Percentiles rank a stretch among this genome's conserved stretches.
These are phyloP conservation scores for Suillus luteus DNA, from an alignment of 768 basidiomycete species.

Conservation along the genomic window DNA sequence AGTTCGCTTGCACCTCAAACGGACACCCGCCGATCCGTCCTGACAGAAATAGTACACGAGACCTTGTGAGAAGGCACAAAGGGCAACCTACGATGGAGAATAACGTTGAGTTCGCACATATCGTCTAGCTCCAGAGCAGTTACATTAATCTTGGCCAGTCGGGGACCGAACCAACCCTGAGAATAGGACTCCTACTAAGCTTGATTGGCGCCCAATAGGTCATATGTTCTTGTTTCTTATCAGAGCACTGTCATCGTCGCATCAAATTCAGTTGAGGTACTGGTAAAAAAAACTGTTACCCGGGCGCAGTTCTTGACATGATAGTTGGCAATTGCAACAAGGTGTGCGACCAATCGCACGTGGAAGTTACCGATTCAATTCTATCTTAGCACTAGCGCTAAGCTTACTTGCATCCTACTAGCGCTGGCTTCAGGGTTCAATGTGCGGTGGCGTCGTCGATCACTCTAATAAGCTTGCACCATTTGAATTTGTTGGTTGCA, in stretches of 20 bases:
- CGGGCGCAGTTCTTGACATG: not conserved
- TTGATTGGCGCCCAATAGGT: not conserved
- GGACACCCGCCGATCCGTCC: not conserved
- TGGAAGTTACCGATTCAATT: not conserved
- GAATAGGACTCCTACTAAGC: not conserved
- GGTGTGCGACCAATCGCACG: not conserved
- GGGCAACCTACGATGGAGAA: not conserved
- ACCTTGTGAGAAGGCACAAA: slow-evolving; percentile 3
- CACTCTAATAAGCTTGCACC: not conserved
- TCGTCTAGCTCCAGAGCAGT: not conserved
- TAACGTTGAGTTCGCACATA: not conserved
- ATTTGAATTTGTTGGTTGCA: not conserved
- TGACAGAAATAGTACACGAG: slow-evolving; percentile 6
- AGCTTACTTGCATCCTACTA: too few relatives aligned
- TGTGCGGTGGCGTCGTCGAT: not conserved
- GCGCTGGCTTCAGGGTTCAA: not conserved
- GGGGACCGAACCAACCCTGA: not conserved
- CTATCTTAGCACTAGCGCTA: not conserved
- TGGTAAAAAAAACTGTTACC: not conserved
- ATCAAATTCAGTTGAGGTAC: not conserved
- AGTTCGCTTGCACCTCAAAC: not conserved
- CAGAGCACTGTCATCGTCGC: not conserved
- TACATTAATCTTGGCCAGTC: not conserved
- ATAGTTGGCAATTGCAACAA: not conserved
- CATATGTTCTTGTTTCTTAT: not conserved